Evolutionary conservation across 441 rosid genomes (phyloP), one percentile per base, ranked within the genome.

Genomic region (Pelargonium myrrhifolium): DNA sequence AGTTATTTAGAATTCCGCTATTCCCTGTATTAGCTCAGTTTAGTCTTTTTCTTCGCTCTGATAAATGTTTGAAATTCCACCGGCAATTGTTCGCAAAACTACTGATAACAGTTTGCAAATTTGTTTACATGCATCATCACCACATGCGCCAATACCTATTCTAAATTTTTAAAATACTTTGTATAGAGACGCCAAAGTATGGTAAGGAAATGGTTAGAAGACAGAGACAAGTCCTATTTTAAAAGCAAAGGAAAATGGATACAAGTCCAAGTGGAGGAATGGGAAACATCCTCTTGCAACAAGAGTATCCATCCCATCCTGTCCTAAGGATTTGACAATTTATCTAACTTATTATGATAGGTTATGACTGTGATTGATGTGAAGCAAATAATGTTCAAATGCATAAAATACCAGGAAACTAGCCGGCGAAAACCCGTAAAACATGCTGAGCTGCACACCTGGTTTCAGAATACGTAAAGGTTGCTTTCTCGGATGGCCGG

Each of bases 181-280:
- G 1, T 2, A 45, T 12, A 12, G 14, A 45, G 20, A 53, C 2
- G 24, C 59, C 59, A 53, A 53, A 53, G 22, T 7, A 53, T 7
- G 59, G 59, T 18, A 17, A n/a, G n/a, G n/a, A n/a, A n/a, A n/a
- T n/a, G 22, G 59, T 53, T 17, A 53, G 22, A 53, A 53, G 59
- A 53, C 22, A 53, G 59, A 53, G 59, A 53, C 59, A 17, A 15
- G 9, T 4, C 14, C 1, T 8, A 53, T 17, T 53, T 15, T 17
- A 53, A 53, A 53, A 53, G 20, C 1, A 53, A 20, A 53, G 17
- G 59, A 15, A 8, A 53, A 53, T 21, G 18, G 22, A 17, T 15
- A 53, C 24, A 53, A 15, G 59, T 53, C 59, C 59, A 53, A 53
- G 59, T 53, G 59, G 59, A 53, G 59, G 59, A 53, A 53, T 53